phyloP scores from a whole-genome alignment of 306 rosid genomes.

The Quercus glauca region DNA sequence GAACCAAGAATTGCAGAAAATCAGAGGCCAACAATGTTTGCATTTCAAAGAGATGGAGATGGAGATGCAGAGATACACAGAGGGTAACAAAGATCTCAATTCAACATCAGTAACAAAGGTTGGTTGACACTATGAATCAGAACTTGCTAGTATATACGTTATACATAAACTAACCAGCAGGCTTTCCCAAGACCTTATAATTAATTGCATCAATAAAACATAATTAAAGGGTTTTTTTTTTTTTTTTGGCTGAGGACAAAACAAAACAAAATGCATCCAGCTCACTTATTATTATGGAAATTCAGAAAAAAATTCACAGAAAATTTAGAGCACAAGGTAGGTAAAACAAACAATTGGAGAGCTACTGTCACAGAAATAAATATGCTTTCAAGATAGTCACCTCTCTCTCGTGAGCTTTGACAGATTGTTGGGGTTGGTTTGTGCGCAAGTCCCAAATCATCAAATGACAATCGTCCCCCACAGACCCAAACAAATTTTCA shows the following conservation, averaged over 20 bases:
- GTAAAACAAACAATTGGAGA: background rate
- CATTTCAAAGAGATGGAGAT: background rate
- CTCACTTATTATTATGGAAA: background rate
- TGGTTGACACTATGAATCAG: background rate
- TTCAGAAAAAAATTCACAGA: background rate
- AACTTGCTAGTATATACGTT: background rate
- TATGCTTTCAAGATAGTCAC: constrained; percentile 28
- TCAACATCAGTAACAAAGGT: background rate
- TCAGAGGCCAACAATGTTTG: background rate
- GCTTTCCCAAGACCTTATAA: background rate
- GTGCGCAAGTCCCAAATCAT: constrained; percentile 87
- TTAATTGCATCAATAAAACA: background rate
- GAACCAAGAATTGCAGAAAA: background rate
- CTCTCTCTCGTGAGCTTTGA: constrained; percentile 83
- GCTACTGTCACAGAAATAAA: background rate
- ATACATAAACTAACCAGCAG: background rate
- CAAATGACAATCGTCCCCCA: constrained; percentile 82
- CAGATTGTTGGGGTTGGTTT: constrained; percentile 57
- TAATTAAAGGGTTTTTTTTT: background rate
- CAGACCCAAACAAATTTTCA: constrained; percentile 75
- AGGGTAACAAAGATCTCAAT: background rate
- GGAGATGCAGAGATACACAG: background rate
- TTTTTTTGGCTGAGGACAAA: background rate
- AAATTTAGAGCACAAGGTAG: background rate
- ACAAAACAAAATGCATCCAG: background rate